Evolutionary conservation across 169 alveolate species (phyloP).

Genomic region (Plasmodium cynomolgi): DNA sequence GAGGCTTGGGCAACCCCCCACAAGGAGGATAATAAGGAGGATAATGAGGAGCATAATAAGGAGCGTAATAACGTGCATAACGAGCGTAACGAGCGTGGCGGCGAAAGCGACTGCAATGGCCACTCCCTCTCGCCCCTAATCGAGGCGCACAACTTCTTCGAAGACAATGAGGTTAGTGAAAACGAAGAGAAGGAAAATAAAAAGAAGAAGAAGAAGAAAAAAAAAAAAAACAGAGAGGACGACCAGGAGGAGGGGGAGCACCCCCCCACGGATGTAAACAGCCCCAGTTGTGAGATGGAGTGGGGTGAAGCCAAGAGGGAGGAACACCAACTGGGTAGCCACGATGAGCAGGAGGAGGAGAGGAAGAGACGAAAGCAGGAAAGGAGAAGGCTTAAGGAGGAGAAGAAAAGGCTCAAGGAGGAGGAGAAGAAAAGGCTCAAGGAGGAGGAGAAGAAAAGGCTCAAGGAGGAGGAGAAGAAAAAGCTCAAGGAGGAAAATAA

Average conservation of each 20-base stretch:
- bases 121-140: slow-evolving; percentile 22
- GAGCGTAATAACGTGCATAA: no score
- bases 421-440: not conserved
- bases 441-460: not conserved
- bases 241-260: not conserved
- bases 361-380: not conserved
- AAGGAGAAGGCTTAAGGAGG: not conserved
- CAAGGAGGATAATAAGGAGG: not conserved
- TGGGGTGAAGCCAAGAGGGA: not conserved
- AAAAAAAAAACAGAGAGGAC: not conserved
- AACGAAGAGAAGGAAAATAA: not conserved
- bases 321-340: not conserved
- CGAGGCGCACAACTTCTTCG: slow-evolving; percentile 10
- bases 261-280: not conserved
- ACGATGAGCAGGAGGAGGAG: not conserved
- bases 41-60: not conserved
- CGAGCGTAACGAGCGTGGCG: not conserved
- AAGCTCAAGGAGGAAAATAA: not conserved
- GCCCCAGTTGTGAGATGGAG: not conserved
- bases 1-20: not conserved
- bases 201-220: slow-evolving; percentile 6
- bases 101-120: not conserved
- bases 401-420: not conserved
- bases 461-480: not conserved
- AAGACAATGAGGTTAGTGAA: not conserved